Evolutionary conservation across 345 rosid species (phyloP), one percentile per base, ranked within the genome.

Genomic region (Pugionium cornutum): DNA sequence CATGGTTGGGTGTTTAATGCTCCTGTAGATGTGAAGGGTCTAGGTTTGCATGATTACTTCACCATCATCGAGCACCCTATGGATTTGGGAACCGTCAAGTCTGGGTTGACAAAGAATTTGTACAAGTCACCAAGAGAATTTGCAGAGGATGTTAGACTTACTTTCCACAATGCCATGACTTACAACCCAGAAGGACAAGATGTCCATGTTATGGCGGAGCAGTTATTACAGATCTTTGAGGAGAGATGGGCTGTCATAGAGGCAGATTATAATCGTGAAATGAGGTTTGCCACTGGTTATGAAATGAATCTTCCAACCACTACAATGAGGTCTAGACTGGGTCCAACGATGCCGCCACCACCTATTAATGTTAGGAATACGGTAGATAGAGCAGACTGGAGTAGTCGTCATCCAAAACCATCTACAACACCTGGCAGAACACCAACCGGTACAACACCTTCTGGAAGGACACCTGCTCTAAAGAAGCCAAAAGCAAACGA

Each of bases 401-500:
- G 88, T 81, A 75, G 66, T 9, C 80, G 75, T 69, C 79, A 62
- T 7, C 82, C 77, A 70, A 66, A 79, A 49, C 64, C 79, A 6
- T 80, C 78, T 61, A 73, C 84, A 53, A 84, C 98, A 67, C 76
- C 76, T 29, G 76, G 76, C 3, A 73, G 73, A 35, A 89, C 77
- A 79, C 75, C 83, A 6, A 57, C 82, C 31, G 82, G 80, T 69
- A 72, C 83, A 51, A 84, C 95, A 59, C 98, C 96, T 75, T 83
- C 95, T 3, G 77, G 81, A 41, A 80, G 99, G 79, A 85, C 91
- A 41, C 92, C 99, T 73, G 83, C 87, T 55, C 88, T 84, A 11
- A 94, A 82, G 75, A 94, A 94, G 82, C 99, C 99, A 6, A 94
- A 90, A 81, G 99, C 97, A 9, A 94, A 87, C 76, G 99, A 94